These are phyloP conservation scores for Acmispon strigosus DNA, from an alignment of 306 rosid species.

Conservation along the genomic window DNA sequence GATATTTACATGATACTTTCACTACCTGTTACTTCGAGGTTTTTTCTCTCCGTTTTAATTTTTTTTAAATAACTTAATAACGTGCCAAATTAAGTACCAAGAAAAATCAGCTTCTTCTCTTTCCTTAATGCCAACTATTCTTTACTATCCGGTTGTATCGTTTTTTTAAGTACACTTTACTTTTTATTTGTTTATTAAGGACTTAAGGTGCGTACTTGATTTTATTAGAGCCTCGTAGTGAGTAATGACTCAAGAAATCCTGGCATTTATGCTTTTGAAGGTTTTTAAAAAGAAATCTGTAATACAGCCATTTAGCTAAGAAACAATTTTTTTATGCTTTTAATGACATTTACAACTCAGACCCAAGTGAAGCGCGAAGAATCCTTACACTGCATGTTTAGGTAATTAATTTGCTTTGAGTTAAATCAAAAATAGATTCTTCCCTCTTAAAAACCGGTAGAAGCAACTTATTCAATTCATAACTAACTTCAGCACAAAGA, in stretches of 20 bases:
- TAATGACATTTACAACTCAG: slow-evolving; percentile 22
- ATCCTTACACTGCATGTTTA: background rate
- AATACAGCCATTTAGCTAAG: background rate
- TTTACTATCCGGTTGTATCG: slow-evolving; percentile 25
- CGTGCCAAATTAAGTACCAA: slow-evolving; percentile 7
- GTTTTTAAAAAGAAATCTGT: background rate
- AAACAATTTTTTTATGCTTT: slow-evolving; percentile 16
- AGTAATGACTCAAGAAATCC: slow-evolving; percentile 14
- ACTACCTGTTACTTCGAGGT: too few relatives aligned
- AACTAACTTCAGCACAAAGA: too few relatives aligned
- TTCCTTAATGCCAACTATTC: background rate
- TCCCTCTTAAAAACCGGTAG: too few relatives aligned
- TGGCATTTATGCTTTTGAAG: background rate
- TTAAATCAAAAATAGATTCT: too few relatives aligned
- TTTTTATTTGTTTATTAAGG: too few relatives aligned
- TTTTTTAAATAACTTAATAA: too few relatives aligned
- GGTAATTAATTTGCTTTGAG: too few relatives aligned
- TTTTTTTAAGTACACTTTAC: slow-evolving; percentile 11
- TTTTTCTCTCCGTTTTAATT: too few relatives aligned
- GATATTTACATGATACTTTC: too few relatives aligned
- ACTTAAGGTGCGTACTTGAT: too few relatives aligned
- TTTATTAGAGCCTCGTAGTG: slow-evolving; percentile 13
- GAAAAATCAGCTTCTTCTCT: slow-evolving; percentile 6
- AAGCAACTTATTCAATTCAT: too few relatives aligned
- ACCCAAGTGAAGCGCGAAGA: background rate